A percentile compares a stretch with the other conserved stretches of the same genome.
phyloP scores from a whole-genome alignment of 2,329 filamentous ascomycete species.

The Aspergillus eucalypticola region DNA sequence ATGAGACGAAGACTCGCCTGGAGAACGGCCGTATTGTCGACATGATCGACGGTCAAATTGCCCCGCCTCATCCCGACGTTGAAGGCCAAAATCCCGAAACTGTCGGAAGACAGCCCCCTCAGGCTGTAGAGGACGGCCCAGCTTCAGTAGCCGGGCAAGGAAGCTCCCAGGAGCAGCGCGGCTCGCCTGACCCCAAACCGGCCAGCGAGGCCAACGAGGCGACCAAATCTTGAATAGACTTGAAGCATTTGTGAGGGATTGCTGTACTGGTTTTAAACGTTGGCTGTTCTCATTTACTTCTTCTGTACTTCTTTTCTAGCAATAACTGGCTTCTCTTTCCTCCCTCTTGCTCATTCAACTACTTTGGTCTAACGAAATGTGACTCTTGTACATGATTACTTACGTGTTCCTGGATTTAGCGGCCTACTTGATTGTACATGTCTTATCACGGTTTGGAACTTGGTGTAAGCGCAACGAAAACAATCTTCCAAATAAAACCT shows the following conservation, averaged over 20 bases:
- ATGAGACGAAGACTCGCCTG: constrained; percentile 89
- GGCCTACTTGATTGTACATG: constrained; percentile 6
- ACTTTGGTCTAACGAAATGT: constrained; percentile 22
- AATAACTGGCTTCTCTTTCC: constrained; percentile 10
- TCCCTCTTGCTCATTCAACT: constrained; percentile 1
- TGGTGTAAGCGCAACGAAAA: constrained; percentile 24
- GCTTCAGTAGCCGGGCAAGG: constrained; percentile 43
- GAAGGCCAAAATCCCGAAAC: constrained; percentile 62
- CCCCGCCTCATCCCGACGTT: constrained; percentile 58
- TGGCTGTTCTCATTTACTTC: constrained; percentile 12
- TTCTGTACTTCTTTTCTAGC: constrained; percentile 19
- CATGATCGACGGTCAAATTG: constrained; percentile 41
- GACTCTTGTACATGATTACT: constrained; percentile 19
- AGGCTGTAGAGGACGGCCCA: constrained; percentile 38
- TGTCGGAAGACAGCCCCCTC: constrained; percentile 41
- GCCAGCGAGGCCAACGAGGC: constrained; percentile 52
- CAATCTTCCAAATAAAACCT: constrained; percentile 33
- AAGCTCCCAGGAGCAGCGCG: constrained; percentile 38
- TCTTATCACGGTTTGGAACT: neutral
- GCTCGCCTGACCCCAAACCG: constrained; percentile 45
- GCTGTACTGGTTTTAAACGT: constrained; percentile 13
- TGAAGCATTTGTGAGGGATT: constrained; percentile 22
- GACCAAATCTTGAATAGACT: constrained; percentile 33
- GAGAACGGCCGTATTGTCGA: constrained; percentile 74
- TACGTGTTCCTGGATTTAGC: constrained; percentile 3